Base-by-base conservation (phyloP, 1,139 yeast genomes). In the Sugiyamaella grinbergsii region DNA sequence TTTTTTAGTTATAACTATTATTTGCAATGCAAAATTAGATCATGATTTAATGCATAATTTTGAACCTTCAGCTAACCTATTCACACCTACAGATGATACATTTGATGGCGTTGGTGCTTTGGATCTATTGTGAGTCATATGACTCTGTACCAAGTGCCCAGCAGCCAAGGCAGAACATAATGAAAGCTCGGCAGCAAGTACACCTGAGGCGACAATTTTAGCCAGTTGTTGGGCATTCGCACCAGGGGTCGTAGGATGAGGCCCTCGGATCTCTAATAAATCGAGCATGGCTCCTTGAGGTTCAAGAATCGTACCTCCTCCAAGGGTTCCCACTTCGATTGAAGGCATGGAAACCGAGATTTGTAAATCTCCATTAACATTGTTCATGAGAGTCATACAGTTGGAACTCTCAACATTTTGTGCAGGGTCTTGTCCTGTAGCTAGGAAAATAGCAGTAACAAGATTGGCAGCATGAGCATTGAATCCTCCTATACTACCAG, bases 361-460 rank as follows among this genome's bases (percentile, higher is more conserved):
- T 58, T 81, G 84, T 63, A 94, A 79, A 65, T 90, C 91, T 20
- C 96, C 98, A 36, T 76, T 75, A 44, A 79, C 78, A 64, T 87
- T 89, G 65, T 85, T 84, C 95, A 94, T 90, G 60, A 93, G 76
- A 1, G 98, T 93, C 58, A 94, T 91, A 83, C 98, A 94, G 73
- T 91, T 93, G 31, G 97, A 89, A 54, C 95, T 84, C 73, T 93
- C 99, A 51, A 94, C 98, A 66, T 91, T 93, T 73, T 90, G 98
- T 1, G 98, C 98, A 11, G 98, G 98, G 72, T 93, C 98, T 75
- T 93, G 99, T 54, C 99, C 99, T 59, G 96, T 82, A 3, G 99
- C 98, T 61, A 93, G 75, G 70, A 73, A 93, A 24, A 93, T 84
- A 8, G 98, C 98, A 26, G 98, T 93, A 34, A 93, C 93, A 62